These are phyloP conservation scores for Drechslerella dactyloides DNA, from an alignment of 2,329 filamentous ascomycete species.

Conservation along the genomic window DNA sequence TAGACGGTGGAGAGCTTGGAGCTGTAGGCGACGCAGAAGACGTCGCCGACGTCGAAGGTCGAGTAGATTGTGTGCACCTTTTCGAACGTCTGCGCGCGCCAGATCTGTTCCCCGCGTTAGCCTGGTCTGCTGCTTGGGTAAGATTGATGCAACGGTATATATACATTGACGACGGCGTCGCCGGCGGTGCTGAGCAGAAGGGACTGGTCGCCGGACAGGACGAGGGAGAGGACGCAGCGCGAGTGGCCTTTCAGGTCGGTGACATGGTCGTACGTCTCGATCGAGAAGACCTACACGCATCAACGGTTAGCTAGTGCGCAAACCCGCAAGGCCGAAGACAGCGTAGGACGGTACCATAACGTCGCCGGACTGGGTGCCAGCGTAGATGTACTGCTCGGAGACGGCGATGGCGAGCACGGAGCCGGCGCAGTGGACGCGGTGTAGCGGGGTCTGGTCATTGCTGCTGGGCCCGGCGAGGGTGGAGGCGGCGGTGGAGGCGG, in stretches of 20 bases:
- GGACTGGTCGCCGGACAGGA: constrained; percentile 74
- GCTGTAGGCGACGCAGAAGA: constrained; percentile 94
- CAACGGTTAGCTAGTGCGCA: constrained; percentile 12
- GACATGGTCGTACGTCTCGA: constrained; percentile 83
- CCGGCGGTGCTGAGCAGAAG: constrained; percentile 91
- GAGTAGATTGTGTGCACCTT: constrained; percentile 90
- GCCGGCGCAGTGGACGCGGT: constrained; percentile 46
- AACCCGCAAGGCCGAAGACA: too few relatives aligned
- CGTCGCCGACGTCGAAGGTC: constrained; percentile 89
- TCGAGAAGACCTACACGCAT: constrained; percentile 72
- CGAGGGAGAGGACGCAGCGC: constrained; percentile 85
- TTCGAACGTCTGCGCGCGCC: constrained; percentile 77
- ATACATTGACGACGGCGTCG: constrained; percentile 85
- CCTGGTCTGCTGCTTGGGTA: constrained; percentile 2
- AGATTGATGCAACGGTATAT: neutral
- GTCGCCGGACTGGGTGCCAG: constrained; percentile 90
- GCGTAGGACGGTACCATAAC: too few relatives aligned
- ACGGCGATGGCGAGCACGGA: constrained; percentile 77
- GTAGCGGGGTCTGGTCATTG: constrained; percentile 40
- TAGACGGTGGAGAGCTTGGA: constrained; percentile 80
- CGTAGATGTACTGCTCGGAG: constrained; percentile 81
- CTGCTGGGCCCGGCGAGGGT: neutral
- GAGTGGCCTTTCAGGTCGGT: constrained; percentile 84
- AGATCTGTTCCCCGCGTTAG: constrained; percentile 64
- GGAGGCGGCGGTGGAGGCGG: constrained; percentile 32